A percentile compares a stretch with the other conserved stretches of the same genome.
Conservation (phyloP, 352 stramenopile genomes). For the Thraustochytrium striatum region DNA sequence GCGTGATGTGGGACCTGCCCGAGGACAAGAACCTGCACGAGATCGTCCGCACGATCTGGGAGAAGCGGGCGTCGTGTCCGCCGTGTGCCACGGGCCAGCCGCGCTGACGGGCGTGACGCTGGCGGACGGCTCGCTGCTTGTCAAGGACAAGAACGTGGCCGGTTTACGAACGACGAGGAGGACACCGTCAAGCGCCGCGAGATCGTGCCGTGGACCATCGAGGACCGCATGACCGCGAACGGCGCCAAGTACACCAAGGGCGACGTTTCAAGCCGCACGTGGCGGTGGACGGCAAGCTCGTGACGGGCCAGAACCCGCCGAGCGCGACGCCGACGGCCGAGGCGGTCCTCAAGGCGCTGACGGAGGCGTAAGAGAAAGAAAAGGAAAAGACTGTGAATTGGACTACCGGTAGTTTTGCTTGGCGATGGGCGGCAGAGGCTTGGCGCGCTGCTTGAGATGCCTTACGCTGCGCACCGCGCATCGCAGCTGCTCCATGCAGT, state of each 20-base stretch:
- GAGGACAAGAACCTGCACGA: slow-evolving; percentile 57
- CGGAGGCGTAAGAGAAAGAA: too few species aligned
- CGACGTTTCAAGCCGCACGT: slow-evolving; percentile 60
- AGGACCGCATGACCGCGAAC: slow-evolving; percentile 62
- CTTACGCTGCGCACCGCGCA: slow-evolving; percentile 19
- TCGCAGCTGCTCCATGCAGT: slow-evolving; percentile 44
- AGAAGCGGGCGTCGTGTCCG: slow-evolving; percentile 58
- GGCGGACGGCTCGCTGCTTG: slow-evolving; percentile 57
- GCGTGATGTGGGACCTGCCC: slow-evolving; percentile 63
- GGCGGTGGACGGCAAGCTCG: slow-evolving; percentile 63
- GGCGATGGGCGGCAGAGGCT: too few species aligned
- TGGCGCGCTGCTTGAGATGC: too few species aligned
- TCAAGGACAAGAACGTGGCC: slow-evolving; percentile 60
- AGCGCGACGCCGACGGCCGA: slow-evolving; percentile 55
- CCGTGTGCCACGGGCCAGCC: slow-evolving; percentile 64
- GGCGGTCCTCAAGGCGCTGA: slow-evolving; percentile 59
- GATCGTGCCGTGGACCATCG: slow-evolving; percentile 63
- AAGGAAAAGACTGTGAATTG: too few species aligned
- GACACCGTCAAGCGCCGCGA: slow-evolving; percentile 56
- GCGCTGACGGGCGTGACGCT: slow-evolving; percentile 57
- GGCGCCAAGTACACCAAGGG: slow-evolving; percentile 62
- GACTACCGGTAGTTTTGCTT: too few species aligned
- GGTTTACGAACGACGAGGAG: slow-evolving; percentile 67
- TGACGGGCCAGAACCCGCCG: slow-evolving; percentile 68
- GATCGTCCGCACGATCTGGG: slow-evolving; percentile 59